phyloP scores from a whole-genome alignment of 2,329 filamentous ascomycete species.

The Verticillium tricorpus region DNA sequence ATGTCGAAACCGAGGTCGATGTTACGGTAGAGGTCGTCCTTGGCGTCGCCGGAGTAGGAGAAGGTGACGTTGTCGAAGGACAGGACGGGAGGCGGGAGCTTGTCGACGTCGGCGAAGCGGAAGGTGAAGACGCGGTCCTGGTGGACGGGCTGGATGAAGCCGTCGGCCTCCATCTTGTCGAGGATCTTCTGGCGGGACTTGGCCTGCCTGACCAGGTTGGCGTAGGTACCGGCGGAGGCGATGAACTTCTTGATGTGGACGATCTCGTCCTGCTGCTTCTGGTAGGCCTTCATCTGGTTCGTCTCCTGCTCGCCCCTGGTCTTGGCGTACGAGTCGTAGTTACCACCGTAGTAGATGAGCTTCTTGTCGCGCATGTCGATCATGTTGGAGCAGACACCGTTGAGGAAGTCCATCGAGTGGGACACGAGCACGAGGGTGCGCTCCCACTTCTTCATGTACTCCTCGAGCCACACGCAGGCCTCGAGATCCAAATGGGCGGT shows the following conservation, averaged over 20 bases:
- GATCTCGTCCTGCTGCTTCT: slow-evolving; percentile 99
- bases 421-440: slow-evolving; percentile 94
- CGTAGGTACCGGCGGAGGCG: slow-evolving; percentile 97
- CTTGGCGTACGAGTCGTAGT: slow-evolving; percentile 98
- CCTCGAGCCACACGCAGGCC: slow-evolving; percentile 98
- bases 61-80: slow-evolving; percentile 97
- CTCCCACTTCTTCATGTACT: slow-evolving; percentile 99
- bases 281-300: slow-evolving; percentile 98
- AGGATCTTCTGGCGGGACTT: slow-evolving; percentile 99
- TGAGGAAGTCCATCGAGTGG: slow-evolving; percentile 98
- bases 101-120: slow-evolving; percentile 97
- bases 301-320: slow-evolving; percentile 89
- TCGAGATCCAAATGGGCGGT: slow-evolving; percentile 99
- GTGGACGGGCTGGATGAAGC: slow-evolving; percentile 88
- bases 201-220: slow-evolving; percentile 97
- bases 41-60: slow-evolving; percentile 85
- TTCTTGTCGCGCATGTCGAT: slow-evolving; percentile 91
- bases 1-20: slow-evolving; percentile 99
- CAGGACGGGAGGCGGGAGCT: slow-evolving; percentile 94
- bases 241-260: slow-evolving; percentile 99
- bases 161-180: slow-evolving; percentile 99
- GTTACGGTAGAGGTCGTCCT: slow-evolving; percentile 94
- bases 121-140: slow-evolving; percentile 91
- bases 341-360: slow-evolving; percentile 97
- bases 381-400: slow-evolving; percentile 98